Percentiles rank a stretch among this genome's conserved stretches.
phyloP scores from a whole-genome alignment of 208 protist genomes.

The Acanthamoeba lenticulata region DNA sequence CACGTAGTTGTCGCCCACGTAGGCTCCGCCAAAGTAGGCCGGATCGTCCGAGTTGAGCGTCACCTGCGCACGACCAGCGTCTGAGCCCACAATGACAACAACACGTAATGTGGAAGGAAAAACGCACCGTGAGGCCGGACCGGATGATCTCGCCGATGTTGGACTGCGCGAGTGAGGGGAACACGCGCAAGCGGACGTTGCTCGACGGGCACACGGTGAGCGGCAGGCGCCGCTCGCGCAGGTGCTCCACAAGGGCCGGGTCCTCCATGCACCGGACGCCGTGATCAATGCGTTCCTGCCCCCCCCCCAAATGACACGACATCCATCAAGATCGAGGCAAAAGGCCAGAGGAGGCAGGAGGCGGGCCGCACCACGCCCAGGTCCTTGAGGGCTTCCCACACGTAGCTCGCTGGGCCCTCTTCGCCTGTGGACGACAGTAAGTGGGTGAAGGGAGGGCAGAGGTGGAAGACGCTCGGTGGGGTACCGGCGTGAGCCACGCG shows the following conservation, averaged over 20 bases:
- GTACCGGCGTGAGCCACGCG: background rate
- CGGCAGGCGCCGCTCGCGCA: background rate
- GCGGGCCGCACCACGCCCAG: background rate
- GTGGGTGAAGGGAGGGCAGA: background rate
- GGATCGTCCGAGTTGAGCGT: slow-evolving; percentile 15
- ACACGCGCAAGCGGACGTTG: background rate
- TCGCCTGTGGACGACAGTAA: background rate
- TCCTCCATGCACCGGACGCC: background rate
- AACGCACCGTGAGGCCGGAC: background rate
- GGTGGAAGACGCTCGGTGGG: background rate
- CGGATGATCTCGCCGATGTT: background rate
- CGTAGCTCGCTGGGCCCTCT: background rate
- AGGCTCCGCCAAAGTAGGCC: background rate
- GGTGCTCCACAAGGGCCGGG: background rate
- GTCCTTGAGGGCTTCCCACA: background rate
- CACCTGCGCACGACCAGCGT: background rate
- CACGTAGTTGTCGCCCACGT: background rate
- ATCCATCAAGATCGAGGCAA: background rate
- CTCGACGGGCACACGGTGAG: background rate
- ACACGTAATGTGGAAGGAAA: too few species aligned
- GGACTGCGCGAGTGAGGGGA: background rate
- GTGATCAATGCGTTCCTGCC: background rate
- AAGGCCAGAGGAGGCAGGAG: background rate
- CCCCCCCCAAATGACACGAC: too few species aligned
- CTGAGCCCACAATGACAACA: too few species aligned